Evolutionary conservation across 2,329 filamentous ascomycete genomes (phyloP), one percentile per base, ranked within the genome.

Genomic region (Beauveria varroae): DNA sequence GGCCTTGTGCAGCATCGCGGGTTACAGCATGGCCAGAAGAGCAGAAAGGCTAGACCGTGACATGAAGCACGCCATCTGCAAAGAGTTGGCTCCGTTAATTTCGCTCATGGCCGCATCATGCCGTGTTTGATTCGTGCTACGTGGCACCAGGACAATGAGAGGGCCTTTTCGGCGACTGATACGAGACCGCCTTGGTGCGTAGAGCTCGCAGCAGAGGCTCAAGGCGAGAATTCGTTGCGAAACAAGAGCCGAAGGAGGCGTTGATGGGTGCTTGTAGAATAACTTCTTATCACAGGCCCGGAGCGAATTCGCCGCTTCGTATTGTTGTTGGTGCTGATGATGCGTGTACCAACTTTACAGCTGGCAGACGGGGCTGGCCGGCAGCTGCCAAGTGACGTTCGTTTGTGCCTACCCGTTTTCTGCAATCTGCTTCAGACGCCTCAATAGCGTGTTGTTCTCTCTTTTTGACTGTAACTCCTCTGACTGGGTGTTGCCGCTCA

Each of bases 341-440:
- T 22, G 16, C 14, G 22, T 8, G 6, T 34, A n/a, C 34, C 28
- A n/a, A 47, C 6, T 41, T 43, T n/a, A 26, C 56, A 51, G 56
- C 56, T 58, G 56, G 46, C 56, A 52, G 49, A 28, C 37, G 18
- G 43, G 18, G 14, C 34, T 41, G 30, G 8, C 22, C n/a, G 46
- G 57, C 57, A 60, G 40, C 47, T 53, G 57, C 37, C 57, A 60
- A 41, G 49, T 60, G 47, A 60, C 57, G 52, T 53, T 49, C 49
- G 57, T 60, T 60, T 60, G 49, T 53, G 18, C 57, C 47, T 60
- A 26, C 26, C 57, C 49, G 49, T 41, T 60, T 59, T 12, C 46
- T n/a, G 9, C 6, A 44, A n/a, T 12, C 26, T n/a, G 54, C 54
- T 46, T 34, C 34, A 47, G 40, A 46, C 18, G 3, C 6, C 44